Conservation (phyloP, 306 rosid species). For the Castanea sativa region DNA sequence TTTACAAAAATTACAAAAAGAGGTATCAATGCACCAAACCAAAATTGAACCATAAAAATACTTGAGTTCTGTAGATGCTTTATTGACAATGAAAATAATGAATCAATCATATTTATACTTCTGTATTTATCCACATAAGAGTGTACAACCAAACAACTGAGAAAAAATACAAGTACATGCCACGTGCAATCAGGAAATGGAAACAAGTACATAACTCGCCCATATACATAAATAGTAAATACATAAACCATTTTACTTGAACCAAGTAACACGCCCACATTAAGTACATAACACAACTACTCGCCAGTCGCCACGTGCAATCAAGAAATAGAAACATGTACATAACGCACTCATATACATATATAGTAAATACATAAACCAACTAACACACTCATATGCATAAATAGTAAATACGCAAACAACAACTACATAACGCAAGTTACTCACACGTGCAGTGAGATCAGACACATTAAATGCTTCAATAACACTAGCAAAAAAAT, state of each 20-base stretch:
- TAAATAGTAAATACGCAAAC: too few relatives aligned
- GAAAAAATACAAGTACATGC: background rate
- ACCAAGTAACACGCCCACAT: background rate
- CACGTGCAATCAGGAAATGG: background rate
- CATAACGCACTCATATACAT: background rate
- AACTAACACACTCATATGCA: background rate
- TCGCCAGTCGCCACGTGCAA: background rate
- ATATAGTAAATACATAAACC: background rate
- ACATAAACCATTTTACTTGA: background rate
- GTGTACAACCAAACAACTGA: background rate
- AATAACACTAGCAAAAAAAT: background rate
- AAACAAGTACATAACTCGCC: background rate
- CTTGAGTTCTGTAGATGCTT: background rate
- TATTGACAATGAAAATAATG: background rate
- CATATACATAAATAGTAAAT: background rate
- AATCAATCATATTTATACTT: background rate
- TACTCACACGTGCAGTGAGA: too few relatives aligned
- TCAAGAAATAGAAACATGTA: background rate
- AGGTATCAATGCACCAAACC: background rate
- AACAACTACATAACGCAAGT: too few relatives aligned
- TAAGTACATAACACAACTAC: too few relatives aligned
- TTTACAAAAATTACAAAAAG: constrained; percentile 16
- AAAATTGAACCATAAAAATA: background rate
- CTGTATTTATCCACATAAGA: background rate
- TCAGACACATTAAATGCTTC: background rate